Conservation (phyloP, 2,329 filamentous ascomycete genomes). For the Aspergillus hiratsukae region DNA sequence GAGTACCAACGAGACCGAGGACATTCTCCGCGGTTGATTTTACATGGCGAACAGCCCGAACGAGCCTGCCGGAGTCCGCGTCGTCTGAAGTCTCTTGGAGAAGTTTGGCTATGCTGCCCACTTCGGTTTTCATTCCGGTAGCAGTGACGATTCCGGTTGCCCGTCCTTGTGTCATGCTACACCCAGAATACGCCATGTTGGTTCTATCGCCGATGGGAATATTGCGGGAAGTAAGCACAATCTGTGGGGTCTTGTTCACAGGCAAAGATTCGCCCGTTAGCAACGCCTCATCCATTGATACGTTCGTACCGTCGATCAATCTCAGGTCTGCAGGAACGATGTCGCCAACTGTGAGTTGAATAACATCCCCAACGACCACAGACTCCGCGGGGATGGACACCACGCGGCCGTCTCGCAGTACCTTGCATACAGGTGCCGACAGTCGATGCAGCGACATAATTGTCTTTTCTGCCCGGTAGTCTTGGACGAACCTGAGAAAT, state of each 20-base stretch:
- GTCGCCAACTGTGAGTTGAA: conserved; percentile 50
- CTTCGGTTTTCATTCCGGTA: conserved; percentile 59
- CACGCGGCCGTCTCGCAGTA: conserved; percentile 53
- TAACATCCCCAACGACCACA: conserved; percentile 57
- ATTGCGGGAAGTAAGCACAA: conserved; percentile 21
- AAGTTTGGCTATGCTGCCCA: conserved; percentile 56
- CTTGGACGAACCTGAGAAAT: conserved; percentile 48
- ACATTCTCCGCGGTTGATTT: conserved; percentile 47
- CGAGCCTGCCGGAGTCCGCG: conserved; percentile 10
- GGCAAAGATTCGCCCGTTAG: conserved; percentile 59
- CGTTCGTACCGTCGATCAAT: conserved; percentile 59
- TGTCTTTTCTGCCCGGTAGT: conserved; percentile 57
- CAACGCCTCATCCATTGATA: conserved; percentile 66
- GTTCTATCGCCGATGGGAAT: conserved; percentile 51
- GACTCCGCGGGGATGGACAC: conserved; percentile 51
- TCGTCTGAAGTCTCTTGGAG: conserved; percentile 48
- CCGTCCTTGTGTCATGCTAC: conserved; percentile 56
- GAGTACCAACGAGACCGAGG: conserved; percentile 62
- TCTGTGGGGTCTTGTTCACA: conserved; percentile 49
- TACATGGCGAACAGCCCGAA: conserved; percentile 34
- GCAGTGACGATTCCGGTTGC: conserved; percentile 56
- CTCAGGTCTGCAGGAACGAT: conserved; percentile 57
- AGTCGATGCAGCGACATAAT: conserved; percentile 54
- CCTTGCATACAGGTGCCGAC: conserved; percentile 53
- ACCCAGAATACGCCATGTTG: conserved; percentile 59